These are phyloP conservation scores for Vitis vinifera DNA, from an alignment of 164 flowering plant genomes.

Conservation along the genomic window ASM3070453v1 NC_081808.1:2872001-2872500, in stretches of 20 bases:
- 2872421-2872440: slow-evolving; percentile 85
- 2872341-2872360: slow-evolving; percentile 32
- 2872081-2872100: no score
- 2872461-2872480: slow-evolving; percentile 99
- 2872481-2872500: slow-evolving; percentile 74
- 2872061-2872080: no score
- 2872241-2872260: slow-evolving; percentile 95
- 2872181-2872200: slow-evolving; percentile 21
- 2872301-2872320: slow-evolving; percentile 98
- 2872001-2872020: no score
- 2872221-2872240: slow-evolving; percentile 82
- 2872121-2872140: no score
- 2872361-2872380: slow-evolving; percentile 45
- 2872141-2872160: no score
- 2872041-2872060: no score
- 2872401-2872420: slow-evolving; percentile 64
- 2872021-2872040: no score
- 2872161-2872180: slow-evolving; percentile 13
- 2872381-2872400: slow-evolving; percentile 40
- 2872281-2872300: slow-evolving; percentile 90
- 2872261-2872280: slow-evolving; percentile 84
- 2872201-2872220: slow-evolving; percentile 79
- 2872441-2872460: slow-evolving; percentile 99
- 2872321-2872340: slow-evolving; percentile 91
- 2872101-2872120: no score